These are phyloP conservation scores for Aspergillus glaucus DNA, from an alignment of 2,329 filamentous ascomycete species.

Conservation along the genomic window DNA sequence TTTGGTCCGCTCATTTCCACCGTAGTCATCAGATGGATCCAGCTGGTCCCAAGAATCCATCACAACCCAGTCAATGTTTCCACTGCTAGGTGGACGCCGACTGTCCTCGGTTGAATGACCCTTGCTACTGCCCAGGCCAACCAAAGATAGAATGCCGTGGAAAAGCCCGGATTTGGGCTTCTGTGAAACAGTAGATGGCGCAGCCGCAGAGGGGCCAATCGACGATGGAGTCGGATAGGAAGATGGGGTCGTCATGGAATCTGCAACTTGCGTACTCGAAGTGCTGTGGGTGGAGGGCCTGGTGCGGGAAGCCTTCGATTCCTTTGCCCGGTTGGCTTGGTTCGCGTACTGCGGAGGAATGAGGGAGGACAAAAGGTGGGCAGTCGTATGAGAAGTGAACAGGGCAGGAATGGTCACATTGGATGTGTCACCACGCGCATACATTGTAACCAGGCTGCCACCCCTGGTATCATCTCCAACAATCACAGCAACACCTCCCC, in stretches of 20 bases:
- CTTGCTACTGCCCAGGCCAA: slow-evolving; percentile 36
- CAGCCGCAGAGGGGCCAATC: slow-evolving; percentile 15
- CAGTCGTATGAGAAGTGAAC: slow-evolving; percentile 92
- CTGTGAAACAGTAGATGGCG: slow-evolving; percentile 8
- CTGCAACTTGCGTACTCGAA: slow-evolving; percentile 13
- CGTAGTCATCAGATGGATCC: slow-evolving; percentile 20
- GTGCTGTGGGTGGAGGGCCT: slow-evolving; percentile 18
- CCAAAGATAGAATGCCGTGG: slow-evolving; percentile 37
- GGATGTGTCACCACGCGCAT: slow-evolving; percentile 91
- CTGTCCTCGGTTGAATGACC: slow-evolving; percentile 42
- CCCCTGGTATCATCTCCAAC: slow-evolving; percentile 90
- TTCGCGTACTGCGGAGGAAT: slow-evolving; percentile 64
- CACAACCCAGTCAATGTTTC: slow-evolving; percentile 66
- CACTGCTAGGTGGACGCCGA: slow-evolving; percentile 64
- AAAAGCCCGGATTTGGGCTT: slow-evolving; percentile 32
- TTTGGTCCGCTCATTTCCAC: slow-evolving; percentile 11
- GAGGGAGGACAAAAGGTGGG: slow-evolving; percentile 82
- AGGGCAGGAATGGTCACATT: slow-evolving; percentile 91
- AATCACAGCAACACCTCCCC: slow-evolving; percentile 82
- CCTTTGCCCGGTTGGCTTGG: slow-evolving; percentile 56
- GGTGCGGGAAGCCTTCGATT: slow-evolving; percentile 46
- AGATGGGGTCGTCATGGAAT: slow-evolving; percentile 23
- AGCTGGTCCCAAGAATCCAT: slow-evolving; percentile 60
- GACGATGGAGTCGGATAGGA: slow-evolving; percentile 28
- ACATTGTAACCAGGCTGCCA: slow-evolving; percentile 91